Evolutionary conservation across 2,329 filamentous ascomycete species (phyloP).

Genomic region (Mycosphaerelloides madeirae): DNA sequence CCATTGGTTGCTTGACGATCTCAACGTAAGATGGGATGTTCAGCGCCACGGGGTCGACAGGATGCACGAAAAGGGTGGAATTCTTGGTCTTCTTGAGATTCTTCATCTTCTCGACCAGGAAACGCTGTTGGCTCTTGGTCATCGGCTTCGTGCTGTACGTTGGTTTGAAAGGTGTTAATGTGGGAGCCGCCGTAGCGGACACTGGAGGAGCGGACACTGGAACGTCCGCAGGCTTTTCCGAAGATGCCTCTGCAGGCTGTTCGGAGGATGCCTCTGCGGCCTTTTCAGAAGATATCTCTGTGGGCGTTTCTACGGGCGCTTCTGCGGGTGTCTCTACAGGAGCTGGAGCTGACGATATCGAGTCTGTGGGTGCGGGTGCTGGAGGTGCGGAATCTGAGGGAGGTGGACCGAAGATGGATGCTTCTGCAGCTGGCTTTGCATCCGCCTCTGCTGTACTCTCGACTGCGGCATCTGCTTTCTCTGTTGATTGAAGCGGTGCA

Average conservation of each 20-base stretch:
- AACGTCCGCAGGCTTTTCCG: conserved; percentile 5
- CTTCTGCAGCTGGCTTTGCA: background rate
- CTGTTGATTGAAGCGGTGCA: background rate
- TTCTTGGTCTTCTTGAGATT: conserved; percentile 83
- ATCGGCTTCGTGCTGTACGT: conserved; percentile 44
- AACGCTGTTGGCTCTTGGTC: conserved; percentile 56
- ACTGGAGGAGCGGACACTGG: conserved; percentile 13
- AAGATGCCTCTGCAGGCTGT: conserved; percentile 1
- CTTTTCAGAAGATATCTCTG: too few species aligned
- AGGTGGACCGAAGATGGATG: background rate
- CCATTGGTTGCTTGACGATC: conserved; percentile 73
- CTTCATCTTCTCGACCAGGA: conserved; percentile 61
- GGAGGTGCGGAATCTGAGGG: background rate
- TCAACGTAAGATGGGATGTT: conserved; percentile 69
- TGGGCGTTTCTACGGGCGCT: background rate
- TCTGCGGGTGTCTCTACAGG: too few species aligned
- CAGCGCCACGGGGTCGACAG: conserved; percentile 73
- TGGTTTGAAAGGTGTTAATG: conserved; percentile 18
- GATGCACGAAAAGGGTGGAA: conserved; percentile 67
- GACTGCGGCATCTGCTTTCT: background rate
- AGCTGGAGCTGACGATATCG: too few species aligned
- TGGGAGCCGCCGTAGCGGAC: conserved; percentile 13
- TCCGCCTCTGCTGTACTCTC: background rate
- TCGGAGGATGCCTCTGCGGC: background rate
- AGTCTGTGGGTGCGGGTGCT: background rate